Base-by-base conservation (phyloP, 257 asterid genomes). In the Petunia secreta region DNA sequence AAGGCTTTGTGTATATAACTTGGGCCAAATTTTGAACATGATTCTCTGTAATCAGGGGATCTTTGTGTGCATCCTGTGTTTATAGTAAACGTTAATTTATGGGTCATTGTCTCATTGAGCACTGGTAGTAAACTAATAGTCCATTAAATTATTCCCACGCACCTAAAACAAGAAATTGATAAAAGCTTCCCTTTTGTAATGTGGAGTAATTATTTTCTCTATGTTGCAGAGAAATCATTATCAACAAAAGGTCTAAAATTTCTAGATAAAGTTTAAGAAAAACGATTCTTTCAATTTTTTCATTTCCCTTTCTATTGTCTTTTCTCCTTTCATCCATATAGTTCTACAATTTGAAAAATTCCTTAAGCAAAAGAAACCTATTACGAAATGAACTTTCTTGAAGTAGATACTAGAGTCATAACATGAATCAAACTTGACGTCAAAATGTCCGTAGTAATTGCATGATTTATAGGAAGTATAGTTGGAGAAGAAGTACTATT, bases 31-130 rank as follows among this genome's bases (percentile, higher is more conserved):
- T 71, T 50, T 71, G 43, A 25, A 71, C 11, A 71, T 46, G 60
- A 71, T 71, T 15, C 60, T 46, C 43, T 71, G 62, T 50, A 71
- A 55, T 55, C 37, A 54, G 59, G 59, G 59, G 59, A 71, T 52
- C 34, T 48, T 71, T 71, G 44, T 34, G 50, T 48, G 62, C 44
- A 10, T 50, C 62, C 44, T 71, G 34, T 71, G 13, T 10, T 46
- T 48, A 46, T 69, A 71, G 34, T 50, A 71, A 48, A 34, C n/a
- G 3, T 71, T 46, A 11, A 46, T 11, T 5, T 50, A 50, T 71
- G 77, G 44, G 25, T 25, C 25, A 25, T 25, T 25, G 25, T 25
- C 25, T 71, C 62, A 10, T 7, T 50, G 39, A 13, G 39, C 73
- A 38, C 6, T 5, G 50, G 73, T 6, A 5, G 52, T 65, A 65